These are phyloP conservation scores for Xylogone sp. DNA, from an alignment of 2,329 filamentous ascomycete species.

Conservation along the genomic window DNA sequence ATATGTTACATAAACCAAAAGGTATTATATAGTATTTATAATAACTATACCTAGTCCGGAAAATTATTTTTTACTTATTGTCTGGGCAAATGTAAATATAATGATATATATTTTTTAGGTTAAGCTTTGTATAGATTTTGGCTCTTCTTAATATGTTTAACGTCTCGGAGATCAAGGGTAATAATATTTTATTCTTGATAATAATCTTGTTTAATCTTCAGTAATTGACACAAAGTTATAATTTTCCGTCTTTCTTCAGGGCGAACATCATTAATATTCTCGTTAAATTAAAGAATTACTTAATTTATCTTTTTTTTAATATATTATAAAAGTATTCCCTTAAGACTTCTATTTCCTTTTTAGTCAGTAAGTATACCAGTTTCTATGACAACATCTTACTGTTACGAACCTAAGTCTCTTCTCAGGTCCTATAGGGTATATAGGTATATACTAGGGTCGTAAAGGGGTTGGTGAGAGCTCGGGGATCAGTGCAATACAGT, in stretches of 20 bases:
- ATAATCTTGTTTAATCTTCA: constrained; percentile 29
- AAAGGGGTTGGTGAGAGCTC: no score
- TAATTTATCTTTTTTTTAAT: constrained; percentile 17
- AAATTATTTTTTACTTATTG: constrained; percentile 32
- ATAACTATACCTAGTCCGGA: constrained; percentile 26
- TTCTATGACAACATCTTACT: background rate
- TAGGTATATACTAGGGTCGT: no score
- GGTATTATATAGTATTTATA: constrained; percentile 32
- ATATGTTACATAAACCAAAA: constrained; percentile 19
- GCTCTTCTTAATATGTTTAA: constrained; percentile 18
- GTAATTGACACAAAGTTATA: constrained; percentile 33
- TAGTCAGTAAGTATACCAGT: constrained; percentile 12
- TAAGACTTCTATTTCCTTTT: constrained; percentile 11
- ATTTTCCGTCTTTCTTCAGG: constrained; percentile 24
- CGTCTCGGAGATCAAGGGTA: constrained; percentile 30
- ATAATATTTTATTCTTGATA: constrained; percentile 28
- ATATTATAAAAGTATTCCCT: constrained; percentile 15
- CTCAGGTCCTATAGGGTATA: background rate
- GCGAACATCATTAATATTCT: constrained; percentile 27
- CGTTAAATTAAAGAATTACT: constrained; percentile 10
- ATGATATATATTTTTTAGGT: constrained; percentile 29
- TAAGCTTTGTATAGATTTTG: constrained; percentile 29
- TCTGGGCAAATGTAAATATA: constrained; percentile 27
- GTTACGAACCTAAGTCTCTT: background rate
- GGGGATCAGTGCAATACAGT: no score